These are phyloP conservation scores for Coemansia furcata DNA, from an alignment of 192 early-diverging fungal species.

Conservation along the genomic window DNA sequence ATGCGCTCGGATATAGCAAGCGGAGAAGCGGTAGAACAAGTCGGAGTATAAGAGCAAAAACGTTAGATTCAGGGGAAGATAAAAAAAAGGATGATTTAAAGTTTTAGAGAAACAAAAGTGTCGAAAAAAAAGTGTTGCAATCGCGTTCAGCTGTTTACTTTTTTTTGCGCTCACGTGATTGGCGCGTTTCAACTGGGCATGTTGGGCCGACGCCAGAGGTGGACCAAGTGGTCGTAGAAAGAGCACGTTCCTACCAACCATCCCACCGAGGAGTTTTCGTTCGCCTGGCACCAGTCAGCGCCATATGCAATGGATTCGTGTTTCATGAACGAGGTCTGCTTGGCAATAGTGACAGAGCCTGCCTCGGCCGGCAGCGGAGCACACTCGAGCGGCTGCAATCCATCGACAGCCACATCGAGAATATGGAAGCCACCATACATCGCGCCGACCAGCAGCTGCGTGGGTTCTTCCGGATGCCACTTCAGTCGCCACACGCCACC, in stretches of 20 bases:
- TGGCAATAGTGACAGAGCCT: constrained; percentile 4
- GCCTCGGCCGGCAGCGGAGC: constrained; percentile 8
- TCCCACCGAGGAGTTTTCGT: neutral
- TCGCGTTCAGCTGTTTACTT: neutral
- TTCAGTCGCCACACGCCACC: constrained; percentile 95
- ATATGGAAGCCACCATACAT: constrained; percentile 95
- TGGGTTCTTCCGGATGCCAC: constrained; percentile 80
- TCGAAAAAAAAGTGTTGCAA: neutral
- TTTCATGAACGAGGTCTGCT: constrained; percentile 58
- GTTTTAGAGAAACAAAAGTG: neutral
- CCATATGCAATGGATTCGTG: constrained; percentile 78
- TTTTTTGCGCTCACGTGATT: neutral
- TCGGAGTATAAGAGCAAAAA: neutral
- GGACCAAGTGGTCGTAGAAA: constrained; percentile 76
- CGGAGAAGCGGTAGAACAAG: neutral
- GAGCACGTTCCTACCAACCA: constrained; percentile 70
- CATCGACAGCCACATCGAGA: constrained; percentile 54
- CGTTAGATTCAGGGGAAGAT: neutral
- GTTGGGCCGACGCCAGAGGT: constrained; percentile 58
- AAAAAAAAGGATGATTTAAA: neutral
- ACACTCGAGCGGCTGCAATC: neutral
- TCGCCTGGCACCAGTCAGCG: constrained; percentile 67
- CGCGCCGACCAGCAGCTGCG: constrained; percentile 69
- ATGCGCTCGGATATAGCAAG: neutral
- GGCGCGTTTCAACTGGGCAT: neutral